Conservation (phyloP, 2,329 filamentous ascomycete species). For the Blastomyces gilchristii region DNA sequence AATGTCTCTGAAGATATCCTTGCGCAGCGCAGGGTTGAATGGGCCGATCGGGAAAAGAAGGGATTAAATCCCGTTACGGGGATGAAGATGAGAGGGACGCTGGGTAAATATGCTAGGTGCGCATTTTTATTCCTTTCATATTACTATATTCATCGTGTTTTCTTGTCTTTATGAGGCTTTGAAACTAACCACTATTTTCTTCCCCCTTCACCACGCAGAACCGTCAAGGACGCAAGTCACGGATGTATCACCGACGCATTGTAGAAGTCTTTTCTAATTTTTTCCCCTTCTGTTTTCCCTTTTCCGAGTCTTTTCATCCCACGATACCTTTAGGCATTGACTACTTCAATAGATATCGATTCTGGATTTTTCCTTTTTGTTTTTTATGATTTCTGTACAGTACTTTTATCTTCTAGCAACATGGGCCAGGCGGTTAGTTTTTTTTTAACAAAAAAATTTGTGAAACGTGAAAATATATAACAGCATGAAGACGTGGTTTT, state of each 20-base stretch:
- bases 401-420: background rate
- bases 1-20: constrained; percentile 48
- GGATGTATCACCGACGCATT: constrained; percentile 39
- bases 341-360: background rate
- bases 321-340: background rate
- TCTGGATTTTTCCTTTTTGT: background rate
- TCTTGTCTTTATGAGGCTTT: background rate
- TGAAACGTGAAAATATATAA: background rate
- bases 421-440: background rate
- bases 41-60: constrained; percentile 42
- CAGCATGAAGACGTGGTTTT: background rate
- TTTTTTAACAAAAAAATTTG: background rate
- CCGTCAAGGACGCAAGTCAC: constrained; percentile 38
- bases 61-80: constrained; percentile 41
- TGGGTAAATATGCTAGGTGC: constrained; percentile 57
- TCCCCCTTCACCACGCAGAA: constrained; percentile 15
- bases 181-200: constrained; percentile 4
- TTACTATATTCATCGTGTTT: background rate
- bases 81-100: constrained; percentile 51
- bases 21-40: constrained; percentile 46
- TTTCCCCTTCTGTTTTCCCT: background rate
- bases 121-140: constrained; percentile 10
- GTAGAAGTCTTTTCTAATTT: constrained; percentile 3
- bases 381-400: background rate
- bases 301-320: background rate